Percentiles rank a stretch among this genome's conserved stretches.
Evolutionary conservation across 176 grass and related monocot genomes (phyloP).

Genomic region (Oryza meridionalis): DNA sequence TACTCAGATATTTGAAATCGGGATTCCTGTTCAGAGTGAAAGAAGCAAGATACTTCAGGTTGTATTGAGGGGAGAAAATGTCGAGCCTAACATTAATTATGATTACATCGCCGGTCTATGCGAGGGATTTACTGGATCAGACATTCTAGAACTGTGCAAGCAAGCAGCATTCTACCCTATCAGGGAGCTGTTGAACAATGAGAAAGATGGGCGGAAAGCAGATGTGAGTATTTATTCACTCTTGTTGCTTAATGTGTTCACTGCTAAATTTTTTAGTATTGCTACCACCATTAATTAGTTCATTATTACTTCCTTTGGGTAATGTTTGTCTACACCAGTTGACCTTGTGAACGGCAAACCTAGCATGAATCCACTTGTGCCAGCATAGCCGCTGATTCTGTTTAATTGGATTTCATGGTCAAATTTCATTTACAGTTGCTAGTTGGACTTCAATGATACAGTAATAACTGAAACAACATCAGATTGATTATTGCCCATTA

Average conservation of each 20-base stretch:
- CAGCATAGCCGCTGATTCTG: background rate
- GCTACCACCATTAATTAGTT: background rate
- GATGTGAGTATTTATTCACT: slow-evolving; percentile 54
- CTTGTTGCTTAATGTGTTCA: background rate
- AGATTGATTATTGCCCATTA: background rate
- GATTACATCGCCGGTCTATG: slow-evolving; percentile 79
- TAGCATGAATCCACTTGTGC: background rate
- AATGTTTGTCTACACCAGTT: background rate
- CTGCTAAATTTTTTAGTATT: slow-evolving; percentile 8
- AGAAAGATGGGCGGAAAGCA: slow-evolving; percentile 67
- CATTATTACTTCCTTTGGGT: background rate
- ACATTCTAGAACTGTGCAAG: slow-evolving; percentile 94
- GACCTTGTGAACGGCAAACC: background rate
- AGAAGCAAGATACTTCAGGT: slow-evolving; percentile 94
- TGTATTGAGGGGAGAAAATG: slow-evolving; percentile 85
- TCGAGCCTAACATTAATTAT: slow-evolving; percentile 68
- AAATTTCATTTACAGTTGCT: slow-evolving; percentile 19
- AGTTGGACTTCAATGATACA: background rate
- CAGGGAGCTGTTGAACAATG: slow-evolving; percentile 79
- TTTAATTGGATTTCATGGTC: background rate
- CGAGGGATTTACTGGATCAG: slow-evolving; percentile 92
- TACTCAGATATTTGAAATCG: slow-evolving; percentile 94
- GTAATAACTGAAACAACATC: background rate
- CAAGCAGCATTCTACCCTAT: slow-evolving; percentile 91
- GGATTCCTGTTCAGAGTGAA: slow-evolving; percentile 76